Conservation (phyloP, 129 eudicot species). For the carrot (Daucus carota) region DNA sequence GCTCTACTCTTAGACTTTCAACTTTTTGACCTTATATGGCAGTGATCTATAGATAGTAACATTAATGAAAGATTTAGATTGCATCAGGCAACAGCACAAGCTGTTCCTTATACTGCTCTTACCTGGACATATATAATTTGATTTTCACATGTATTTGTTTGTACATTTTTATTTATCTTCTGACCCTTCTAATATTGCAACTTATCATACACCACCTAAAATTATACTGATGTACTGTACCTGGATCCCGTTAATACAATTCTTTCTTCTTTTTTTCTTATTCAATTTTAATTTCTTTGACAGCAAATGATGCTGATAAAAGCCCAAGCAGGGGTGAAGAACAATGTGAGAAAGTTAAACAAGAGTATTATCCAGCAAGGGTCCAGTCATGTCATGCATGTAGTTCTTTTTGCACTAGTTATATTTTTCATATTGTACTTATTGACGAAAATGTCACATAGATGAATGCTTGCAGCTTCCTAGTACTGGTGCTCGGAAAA, state of each 20-base stretch:
- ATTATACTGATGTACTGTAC: neutral
- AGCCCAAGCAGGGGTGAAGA: constrained; percentile 79
- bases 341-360: constrained; percentile 68
- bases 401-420: constrained; percentile 64
- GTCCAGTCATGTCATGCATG: constrained; percentile 59
- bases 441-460: constrained; percentile 49
- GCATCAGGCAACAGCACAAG: neutral
- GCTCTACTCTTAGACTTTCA: neutral
- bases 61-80: neutral
- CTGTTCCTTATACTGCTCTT: neutral
- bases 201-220: neutral
- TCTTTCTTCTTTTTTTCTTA: neutral
- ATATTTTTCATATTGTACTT: constrained; percentile 44
- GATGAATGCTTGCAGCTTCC: constrained; percentile 17
- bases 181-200: neutral
- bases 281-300: neutral
- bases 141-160: neutral
- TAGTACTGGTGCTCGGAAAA: neutral
- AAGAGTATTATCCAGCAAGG: constrained; percentile 59
- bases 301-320: constrained; percentile 79
- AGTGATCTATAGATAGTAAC: neutral
- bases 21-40: neutral
- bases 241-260: neutral
- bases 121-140: neutral
- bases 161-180: neutral